Conservation (phyloP, 2,329 filamentous ascomycete species). For the Sarocladiaceae sp. region DNA sequence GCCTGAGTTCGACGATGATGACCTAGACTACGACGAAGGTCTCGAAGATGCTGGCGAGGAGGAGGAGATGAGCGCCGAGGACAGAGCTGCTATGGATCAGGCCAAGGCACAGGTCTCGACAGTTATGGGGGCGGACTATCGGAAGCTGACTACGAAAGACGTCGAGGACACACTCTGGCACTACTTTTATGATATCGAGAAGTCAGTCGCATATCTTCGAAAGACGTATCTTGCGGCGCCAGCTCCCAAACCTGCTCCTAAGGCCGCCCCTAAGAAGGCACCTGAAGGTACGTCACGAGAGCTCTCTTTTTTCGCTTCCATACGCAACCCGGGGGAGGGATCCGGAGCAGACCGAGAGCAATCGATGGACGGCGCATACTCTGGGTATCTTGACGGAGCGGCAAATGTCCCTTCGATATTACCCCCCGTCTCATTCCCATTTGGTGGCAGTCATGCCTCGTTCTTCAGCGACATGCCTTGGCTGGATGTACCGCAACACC, state of each 20-base stretch:
- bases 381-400: neutral
- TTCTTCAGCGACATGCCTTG: conserved; percentile 81
- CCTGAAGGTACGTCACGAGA: conserved; percentile 36
- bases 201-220: conserved; percentile 75
- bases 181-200: conserved; percentile 91
- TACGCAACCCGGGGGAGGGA: conserved; percentile 21
- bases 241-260: conserved; percentile 28
- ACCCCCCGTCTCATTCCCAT: neutral
- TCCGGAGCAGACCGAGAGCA: conserved; percentile 27
- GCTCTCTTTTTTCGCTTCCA: conserved; percentile 27
- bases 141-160: conserved; percentile 56
- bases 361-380: conserved; percentile 3
- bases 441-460: conserved; percentile 14
- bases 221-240: conserved; percentile 50
- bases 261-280: conserved; percentile 24
- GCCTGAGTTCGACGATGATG: conserved; percentile 43
- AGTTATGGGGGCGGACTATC: conserved; percentile 56
- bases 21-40: conserved; percentile 44
- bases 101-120: conserved; percentile 64
- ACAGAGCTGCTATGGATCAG: conserved; percentile 50
- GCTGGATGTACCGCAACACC: conserved; percentile 65
- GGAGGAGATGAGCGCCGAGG: conserved; percentile 43
- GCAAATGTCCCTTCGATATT: neutral
- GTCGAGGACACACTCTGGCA: conserved; percentile 92
- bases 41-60: conserved; percentile 34